Evolutionary conservation across 2,329 filamentous ascomycete genomes (phyloP).

Genomic region (Hysterium pulicare): DNA sequence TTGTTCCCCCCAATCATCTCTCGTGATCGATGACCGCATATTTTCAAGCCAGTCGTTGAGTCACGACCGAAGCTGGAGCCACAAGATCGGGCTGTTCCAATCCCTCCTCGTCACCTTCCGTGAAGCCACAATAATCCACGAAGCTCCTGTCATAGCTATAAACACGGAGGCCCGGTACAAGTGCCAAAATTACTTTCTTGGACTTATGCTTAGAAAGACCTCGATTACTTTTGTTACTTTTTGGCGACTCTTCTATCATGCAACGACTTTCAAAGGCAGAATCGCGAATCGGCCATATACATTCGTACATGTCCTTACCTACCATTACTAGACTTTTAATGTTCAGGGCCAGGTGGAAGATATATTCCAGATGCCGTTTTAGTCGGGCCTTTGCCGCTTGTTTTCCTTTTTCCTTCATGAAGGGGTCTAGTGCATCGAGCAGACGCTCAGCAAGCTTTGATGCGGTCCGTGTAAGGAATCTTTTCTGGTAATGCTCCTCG

Average conservation of each 20-base stretch:
- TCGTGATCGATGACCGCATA: too few relatives aligned
- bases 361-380: neutral
- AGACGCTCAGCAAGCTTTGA: neutral
- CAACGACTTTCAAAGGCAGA: neutral
- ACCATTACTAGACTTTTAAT: neutral
- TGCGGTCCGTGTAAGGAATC: neutral
- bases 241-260: neutral
- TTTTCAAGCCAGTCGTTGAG: too few relatives aligned
- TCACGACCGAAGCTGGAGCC: neutral
- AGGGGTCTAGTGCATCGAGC: neutral
- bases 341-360: neutral
- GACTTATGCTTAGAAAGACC: neutral
- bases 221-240: neutral
- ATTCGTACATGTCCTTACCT: neutral
- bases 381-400: neutral
- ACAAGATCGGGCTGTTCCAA: neutral
- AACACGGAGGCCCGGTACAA: neutral
- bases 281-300: neutral
- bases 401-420: neutral
- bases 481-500: neutral
- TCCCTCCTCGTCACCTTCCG: neutral
- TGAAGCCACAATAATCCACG: neutral
- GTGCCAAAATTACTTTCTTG: neutral
- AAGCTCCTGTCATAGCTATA: neutral
- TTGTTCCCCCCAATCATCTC: too few relatives aligned